Evolutionary conservation across 1,139 yeast genomes (phyloP).

Genomic region (Wickerhamomyces sp.): DNA sequence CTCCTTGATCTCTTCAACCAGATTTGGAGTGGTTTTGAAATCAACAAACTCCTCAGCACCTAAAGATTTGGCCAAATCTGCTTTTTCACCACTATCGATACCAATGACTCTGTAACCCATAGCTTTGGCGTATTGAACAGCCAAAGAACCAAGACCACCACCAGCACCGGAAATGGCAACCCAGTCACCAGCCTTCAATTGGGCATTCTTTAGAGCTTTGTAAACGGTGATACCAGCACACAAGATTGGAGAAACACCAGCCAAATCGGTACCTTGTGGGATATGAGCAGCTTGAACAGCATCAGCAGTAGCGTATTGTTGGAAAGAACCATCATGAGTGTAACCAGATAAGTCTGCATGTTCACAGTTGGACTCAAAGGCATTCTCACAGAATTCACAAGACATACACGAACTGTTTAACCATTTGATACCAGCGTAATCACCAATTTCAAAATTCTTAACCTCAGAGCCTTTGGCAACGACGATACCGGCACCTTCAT

Average conservation of each 20-base stretch:
- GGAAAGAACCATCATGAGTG: conserved; percentile 81
- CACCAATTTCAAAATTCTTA: conserved; percentile 68
- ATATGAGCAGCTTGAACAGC: conserved; percentile 82
- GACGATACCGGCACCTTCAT: conserved; percentile 84
- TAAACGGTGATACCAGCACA: conserved; percentile 86
- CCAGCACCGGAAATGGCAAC: conserved; percentile 80
- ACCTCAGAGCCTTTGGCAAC: conserved; percentile 69
- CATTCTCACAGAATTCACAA: conserved; percentile 68
- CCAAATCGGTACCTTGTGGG: conserved; percentile 66
- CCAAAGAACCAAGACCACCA: conserved; percentile 81
- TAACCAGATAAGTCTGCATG: conserved; percentile 69
- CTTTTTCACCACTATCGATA: conserved; percentile 74
- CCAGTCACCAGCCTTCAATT: conserved; percentile 67
- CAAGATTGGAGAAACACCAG: conserved; percentile 68
- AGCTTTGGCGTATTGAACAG: conserved; percentile 76
- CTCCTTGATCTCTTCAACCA: conserved; percentile 46
- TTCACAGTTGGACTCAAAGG: conserved; percentile 67
- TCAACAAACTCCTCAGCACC: conserved; percentile 75
- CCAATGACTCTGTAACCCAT: conserved; percentile 77
- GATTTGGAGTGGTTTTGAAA: conserved; percentile 47
- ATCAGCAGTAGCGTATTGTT: conserved; percentile 81
- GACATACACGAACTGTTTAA: conserved; percentile 68
- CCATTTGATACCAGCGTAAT: conserved; percentile 72
- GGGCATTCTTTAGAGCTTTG: conserved; percentile 73
- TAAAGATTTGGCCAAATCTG: conserved; percentile 43